Evolutionary conservation across 192 early-diverging fungal species (phyloP).

Genomic region (Coemansia sp.): DNA sequence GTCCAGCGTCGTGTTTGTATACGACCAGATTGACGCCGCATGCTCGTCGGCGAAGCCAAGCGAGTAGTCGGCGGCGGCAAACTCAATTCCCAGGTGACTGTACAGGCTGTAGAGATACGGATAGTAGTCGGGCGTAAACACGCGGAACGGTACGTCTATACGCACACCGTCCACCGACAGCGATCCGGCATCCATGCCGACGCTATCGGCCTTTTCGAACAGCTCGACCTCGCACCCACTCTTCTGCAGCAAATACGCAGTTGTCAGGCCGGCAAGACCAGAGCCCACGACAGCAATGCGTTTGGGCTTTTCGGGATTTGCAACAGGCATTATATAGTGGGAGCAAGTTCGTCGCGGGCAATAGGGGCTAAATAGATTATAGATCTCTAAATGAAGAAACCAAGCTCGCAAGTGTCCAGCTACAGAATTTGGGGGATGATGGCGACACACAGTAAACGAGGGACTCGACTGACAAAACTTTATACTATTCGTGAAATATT

Average conservation of each 20-base stretch:
- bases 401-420: too few relatives aligned
- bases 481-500: too few relatives aligned
- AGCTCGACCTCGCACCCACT: constrained; percentile 32
- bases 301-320: too few relatives aligned
- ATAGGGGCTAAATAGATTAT: too few relatives aligned
- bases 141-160: constrained; percentile 50
- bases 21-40: constrained; percentile 33
- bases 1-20: constrained; percentile 29
- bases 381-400: too few relatives aligned
- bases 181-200: constrained; percentile 48
- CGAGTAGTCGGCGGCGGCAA: constrained; percentile 43
- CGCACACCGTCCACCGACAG: constrained; percentile 36
- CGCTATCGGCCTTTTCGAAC: constrained; percentile 22
- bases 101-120: constrained; percentile 40
- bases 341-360: too few relatives aligned
- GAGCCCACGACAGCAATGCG: constrained; percentile 44
- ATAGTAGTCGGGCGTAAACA: constrained; percentile 48
- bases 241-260: constrained; percentile 34
- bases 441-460: too few relatives aligned
- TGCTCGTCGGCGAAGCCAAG: constrained; percentile 22
- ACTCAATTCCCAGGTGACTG: constrained; percentile 26
- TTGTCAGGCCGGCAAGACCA: constrained; percentile 43
- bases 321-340: too few relatives aligned
- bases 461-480: too few relatives aligned
- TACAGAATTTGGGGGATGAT: too few relatives aligned